These are phyloP conservation scores for Candolleomyces aberdarensis DNA, from an alignment of 768 basidiomycete genomes.

Conservation along the genomic window DNA sequence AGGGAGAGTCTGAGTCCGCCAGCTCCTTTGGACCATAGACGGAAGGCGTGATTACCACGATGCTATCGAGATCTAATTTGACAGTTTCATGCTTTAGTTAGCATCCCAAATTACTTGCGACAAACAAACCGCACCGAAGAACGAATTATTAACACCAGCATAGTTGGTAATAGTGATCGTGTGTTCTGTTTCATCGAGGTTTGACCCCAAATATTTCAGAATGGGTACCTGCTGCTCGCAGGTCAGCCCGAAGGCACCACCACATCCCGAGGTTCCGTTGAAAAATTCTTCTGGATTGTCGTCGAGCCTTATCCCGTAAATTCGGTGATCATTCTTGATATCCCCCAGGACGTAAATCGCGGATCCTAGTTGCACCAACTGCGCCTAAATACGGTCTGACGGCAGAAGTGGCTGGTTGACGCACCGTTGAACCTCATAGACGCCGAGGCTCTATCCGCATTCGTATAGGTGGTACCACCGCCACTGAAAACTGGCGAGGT, in stretches of 20 bases:
- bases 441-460: slow-evolving; percentile 36
- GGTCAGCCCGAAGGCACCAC: slow-evolving; percentile 40
- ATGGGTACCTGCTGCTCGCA: slow-evolving; percentile 46
- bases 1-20: slow-evolving; percentile 18
- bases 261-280: slow-evolving; percentile 44
- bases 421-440: slow-evolving; percentile 40
- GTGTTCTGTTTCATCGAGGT: slow-evolving; percentile 35
- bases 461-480: slow-evolving; percentile 41
- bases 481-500: slow-evolving; percentile 43
- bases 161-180: slow-evolving; percentile 36
- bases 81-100: not conserved
- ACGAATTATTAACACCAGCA: slow-evolving; percentile 41
- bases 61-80: slow-evolving; percentile 39
- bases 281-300: slow-evolving; percentile 27
- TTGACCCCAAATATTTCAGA: slow-evolving; percentile 40
- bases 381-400: not conserved
- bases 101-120: not conserved
- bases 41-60: slow-evolving; percentile 41
- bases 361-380: slow-evolving; percentile 27
- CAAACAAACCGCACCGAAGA: slow-evolving; percentile 32
- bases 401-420: not conserved
- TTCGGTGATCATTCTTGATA: slow-evolving; percentile 47
- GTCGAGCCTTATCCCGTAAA: slow-evolving; percentile 41
- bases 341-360: slow-evolving; percentile 46
- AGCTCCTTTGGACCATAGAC: slow-evolving; percentile 36